Conservation (phyloP, 345 rosid genomes). For the Hypericum perforatum region DNA sequence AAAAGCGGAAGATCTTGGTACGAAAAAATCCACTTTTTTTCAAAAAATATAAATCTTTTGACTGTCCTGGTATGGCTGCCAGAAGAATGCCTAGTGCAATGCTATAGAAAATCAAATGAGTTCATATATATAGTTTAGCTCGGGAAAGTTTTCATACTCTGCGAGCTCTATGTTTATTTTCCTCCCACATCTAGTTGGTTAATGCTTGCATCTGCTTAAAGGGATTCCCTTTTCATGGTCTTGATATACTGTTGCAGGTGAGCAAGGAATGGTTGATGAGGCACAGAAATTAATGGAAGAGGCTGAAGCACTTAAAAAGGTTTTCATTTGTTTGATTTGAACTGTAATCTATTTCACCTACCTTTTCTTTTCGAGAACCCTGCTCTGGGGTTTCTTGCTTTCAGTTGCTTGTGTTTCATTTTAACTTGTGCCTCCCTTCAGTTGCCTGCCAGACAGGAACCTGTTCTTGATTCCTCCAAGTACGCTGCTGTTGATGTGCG, state of each 20-base stretch:
- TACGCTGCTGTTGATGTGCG: constrained; percentile 96
- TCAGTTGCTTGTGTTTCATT: neutral
- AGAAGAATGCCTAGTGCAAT: neutral
- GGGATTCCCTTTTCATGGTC: neutral
- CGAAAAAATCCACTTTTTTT: constrained; percentile 7
- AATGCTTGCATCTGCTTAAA: constrained; percentile 1
- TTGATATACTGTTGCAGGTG: constrained; percentile 36
- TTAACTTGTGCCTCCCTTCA: constrained; percentile 18
- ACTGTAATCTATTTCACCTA: neutral
- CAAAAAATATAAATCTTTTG: neutral
- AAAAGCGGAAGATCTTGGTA: constrained; percentile 99
- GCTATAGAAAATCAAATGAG: too few relatives aligned
- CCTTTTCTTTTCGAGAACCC: neutral
- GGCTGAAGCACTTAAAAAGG: constrained; percentile 99
- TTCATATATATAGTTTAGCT: too few relatives aligned
- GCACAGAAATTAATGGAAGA: constrained; percentile 98
- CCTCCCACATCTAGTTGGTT: neutral
- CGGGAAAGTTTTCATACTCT: too few relatives aligned
- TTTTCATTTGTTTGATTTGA: constrained; percentile 14
- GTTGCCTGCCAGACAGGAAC: constrained; percentile 77
- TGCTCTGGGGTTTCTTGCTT: neutral
- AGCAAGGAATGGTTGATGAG: constrained; percentile 99
- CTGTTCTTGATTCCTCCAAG: constrained; percentile 63
- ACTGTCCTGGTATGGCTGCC: neutral
- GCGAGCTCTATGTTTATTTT: neutral